phyloP scores from a whole-genome alignment of 306 rosid genomes.

The Vigna nakashimae region DNA sequence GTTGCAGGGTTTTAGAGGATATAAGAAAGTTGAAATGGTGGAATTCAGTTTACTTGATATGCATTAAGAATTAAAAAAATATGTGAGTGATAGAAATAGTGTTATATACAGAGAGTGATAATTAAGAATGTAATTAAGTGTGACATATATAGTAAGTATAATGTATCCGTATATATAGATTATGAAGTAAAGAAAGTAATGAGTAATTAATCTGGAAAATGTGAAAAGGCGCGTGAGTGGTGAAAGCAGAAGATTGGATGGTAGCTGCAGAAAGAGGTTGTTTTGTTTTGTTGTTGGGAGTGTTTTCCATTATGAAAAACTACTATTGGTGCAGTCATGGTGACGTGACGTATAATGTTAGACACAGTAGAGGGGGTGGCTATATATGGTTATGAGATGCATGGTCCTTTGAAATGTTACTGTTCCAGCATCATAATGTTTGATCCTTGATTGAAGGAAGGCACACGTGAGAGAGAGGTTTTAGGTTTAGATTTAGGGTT shows the following conservation, averaged over 20 bases:
- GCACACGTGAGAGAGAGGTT: conserved; percentile 33
- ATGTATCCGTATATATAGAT: too few species aligned
- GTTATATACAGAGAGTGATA: too few species aligned
- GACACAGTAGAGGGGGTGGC: not conserved
- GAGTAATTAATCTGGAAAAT: not conserved
- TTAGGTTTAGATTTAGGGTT: too few species aligned
- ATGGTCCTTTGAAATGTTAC: conserved; percentile 13
- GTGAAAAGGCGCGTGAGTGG: conserved; percentile 15
- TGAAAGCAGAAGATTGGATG: conserved; percentile 15
- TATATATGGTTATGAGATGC: conserved; percentile 35
- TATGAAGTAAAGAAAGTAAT: not conserved
- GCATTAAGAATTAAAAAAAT: too few species aligned
- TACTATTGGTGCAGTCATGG: conserved; percentile 37
- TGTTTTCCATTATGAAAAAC: not conserved
- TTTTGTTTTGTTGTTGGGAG: not conserved
- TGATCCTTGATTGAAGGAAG: conserved; percentile 20
- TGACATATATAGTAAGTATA: too few species aligned
- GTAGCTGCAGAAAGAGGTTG: conserved; percentile 22
- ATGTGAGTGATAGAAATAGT: too few species aligned
- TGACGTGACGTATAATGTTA: conserved; percentile 34
- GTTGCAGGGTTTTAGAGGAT: not conserved
- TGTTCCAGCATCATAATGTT: not conserved
- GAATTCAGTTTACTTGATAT: too few species aligned
- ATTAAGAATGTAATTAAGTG: too few species aligned
- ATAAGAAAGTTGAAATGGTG: too few species aligned